A percentile compares a stretch with the other conserved stretches of the same genome.
phyloP scores from a whole-genome alignment of 306 rosid genomes.

The Fragaria ananassa region DNA sequence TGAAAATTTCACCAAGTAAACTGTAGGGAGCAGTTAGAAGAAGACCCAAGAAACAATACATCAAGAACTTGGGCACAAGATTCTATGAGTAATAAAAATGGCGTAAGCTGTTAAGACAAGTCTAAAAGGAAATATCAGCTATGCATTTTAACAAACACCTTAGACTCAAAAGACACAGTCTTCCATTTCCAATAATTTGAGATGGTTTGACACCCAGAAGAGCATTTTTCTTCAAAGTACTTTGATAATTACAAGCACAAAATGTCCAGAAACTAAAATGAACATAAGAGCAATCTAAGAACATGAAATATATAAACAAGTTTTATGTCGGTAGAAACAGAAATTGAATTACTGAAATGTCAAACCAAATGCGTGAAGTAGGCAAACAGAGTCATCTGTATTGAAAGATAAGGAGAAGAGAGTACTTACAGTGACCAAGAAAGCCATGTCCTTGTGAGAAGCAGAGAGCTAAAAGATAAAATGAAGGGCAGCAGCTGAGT shows the following conservation, averaged over 20 bases:
- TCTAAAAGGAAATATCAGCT: slow-evolving; percentile 5
- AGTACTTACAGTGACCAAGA: slow-evolving; percentile 13
- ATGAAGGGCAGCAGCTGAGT: not conserved
- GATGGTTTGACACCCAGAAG: not conserved
- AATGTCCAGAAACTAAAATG: not conserved
- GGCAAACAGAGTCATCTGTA: not conserved
- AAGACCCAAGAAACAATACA: not conserved
- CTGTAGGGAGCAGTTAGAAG: not conserved
- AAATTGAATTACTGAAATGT: not conserved
- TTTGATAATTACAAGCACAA: not conserved
- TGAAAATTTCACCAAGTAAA: not conserved
- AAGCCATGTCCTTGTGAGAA: not conserved
- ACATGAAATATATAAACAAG: not conserved
- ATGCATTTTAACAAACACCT: slow-evolving; percentile 17
- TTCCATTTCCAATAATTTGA: not conserved
- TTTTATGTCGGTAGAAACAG: not conserved
- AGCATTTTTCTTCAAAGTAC: not conserved
- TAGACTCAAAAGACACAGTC: not conserved
- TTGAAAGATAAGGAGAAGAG: not conserved
- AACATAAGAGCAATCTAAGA: not conserved
- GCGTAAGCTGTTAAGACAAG: not conserved
- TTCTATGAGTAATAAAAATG: not conserved
- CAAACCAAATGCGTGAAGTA: not conserved
- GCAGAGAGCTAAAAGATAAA: not conserved
- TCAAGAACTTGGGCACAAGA: not conserved